phyloP scores from a whole-genome alignment of 495 filamentous ascomycete species.

The Pyrenula massariospora region DNA sequence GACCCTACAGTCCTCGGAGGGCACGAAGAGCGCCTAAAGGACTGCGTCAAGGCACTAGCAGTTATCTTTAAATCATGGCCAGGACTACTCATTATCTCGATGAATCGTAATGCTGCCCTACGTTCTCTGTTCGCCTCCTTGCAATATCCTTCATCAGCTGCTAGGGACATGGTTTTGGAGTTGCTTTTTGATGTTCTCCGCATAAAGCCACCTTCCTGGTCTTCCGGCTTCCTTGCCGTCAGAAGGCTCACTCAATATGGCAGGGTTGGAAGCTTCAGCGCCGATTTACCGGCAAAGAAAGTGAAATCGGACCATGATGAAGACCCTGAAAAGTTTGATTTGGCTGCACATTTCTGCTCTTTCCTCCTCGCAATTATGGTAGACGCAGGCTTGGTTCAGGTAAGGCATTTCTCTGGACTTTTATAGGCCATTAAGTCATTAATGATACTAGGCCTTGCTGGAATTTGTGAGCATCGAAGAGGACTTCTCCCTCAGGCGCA shows the following conservation, averaged over 20 bases:
- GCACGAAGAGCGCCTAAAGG: constrained; percentile 64
- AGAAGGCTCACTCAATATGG: constrained; percentile 89
- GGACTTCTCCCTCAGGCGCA: constrained; percentile 67
- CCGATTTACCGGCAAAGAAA: constrained; percentile 38
- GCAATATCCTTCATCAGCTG: constrained; percentile 54
- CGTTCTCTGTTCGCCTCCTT: constrained; percentile 71
- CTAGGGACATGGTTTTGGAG: constrained; percentile 65
- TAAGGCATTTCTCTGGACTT: constrained; percentile 20
- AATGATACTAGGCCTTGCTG: constrained; percentile 40
- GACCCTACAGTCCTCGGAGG: constrained; percentile 59
- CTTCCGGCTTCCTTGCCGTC: constrained; percentile 87
- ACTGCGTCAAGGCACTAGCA: constrained; percentile 75
- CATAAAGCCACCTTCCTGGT: constrained; percentile 94
- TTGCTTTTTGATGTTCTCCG: constrained; percentile 81
- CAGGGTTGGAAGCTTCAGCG: constrained; percentile 76
- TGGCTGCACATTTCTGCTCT: constrained; percentile 87
- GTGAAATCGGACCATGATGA: constrained; percentile 40
- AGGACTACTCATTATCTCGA: constrained; percentile 67
- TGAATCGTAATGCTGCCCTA: constrained; percentile 73
- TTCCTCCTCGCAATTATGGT: constrained; percentile 80
- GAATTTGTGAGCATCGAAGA: constrained; percentile 57
- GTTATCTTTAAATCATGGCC: constrained; percentile 92
- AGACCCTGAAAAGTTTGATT: constrained; percentile 59
- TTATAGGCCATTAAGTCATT: not conserved
- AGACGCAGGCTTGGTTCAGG: constrained; percentile 65